Evolutionary conservation across 768 basidiomycete species (phyloP), one percentile per base, ranked within the genome.

Genomic region (Hygrophorus pudorinus): DNA sequence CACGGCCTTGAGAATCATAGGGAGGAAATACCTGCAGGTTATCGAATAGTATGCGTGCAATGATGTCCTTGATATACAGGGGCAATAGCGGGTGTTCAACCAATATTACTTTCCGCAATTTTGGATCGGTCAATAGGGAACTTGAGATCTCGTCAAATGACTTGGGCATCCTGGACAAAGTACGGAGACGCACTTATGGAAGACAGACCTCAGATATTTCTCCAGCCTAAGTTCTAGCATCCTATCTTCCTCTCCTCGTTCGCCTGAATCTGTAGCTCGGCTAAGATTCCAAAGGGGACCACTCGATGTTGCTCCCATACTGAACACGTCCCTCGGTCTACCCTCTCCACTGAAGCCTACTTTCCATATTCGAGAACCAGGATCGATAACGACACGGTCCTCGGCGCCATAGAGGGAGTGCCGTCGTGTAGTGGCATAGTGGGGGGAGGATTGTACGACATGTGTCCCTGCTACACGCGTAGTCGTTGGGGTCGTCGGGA

Each of bases 271-370:
- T 10, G 66, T 56, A 2, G 80, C 72, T 29, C 79, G 66, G 42
- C 63, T 70, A 44, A 82, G 72, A 16, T 63, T 70, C 84, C 86
- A 88, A 20, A 87, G 54, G 0, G 75, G 58, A 34, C 61, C 53
- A 3, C 68, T 69, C 10, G 56, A 62, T 24, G 63, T 54, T 11
- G 64, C 57, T 11, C 70, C 71, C 0, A 79, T 71, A 53, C 73
- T 76, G 59, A 94, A 86, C n/a, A 92, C 81, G 45, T 90, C 85
- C 53, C 96, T 65, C 7, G 96, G 92, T 47, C 79, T 73, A 3
- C 91, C 81, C 66, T 99, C 96, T 11, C 94, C 94, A 55, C 91
- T 93, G 67, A 97, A 98, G 2, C 96, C 96, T 9, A 93, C 88
- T 65, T 93, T 96, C 93, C 94, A 98, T 48, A 92, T 75, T 42